Evolutionary conservation across 2,329 filamentous ascomycete genomes (phyloP).

Genomic region (Acephala macrosclerotiorum): DNA sequence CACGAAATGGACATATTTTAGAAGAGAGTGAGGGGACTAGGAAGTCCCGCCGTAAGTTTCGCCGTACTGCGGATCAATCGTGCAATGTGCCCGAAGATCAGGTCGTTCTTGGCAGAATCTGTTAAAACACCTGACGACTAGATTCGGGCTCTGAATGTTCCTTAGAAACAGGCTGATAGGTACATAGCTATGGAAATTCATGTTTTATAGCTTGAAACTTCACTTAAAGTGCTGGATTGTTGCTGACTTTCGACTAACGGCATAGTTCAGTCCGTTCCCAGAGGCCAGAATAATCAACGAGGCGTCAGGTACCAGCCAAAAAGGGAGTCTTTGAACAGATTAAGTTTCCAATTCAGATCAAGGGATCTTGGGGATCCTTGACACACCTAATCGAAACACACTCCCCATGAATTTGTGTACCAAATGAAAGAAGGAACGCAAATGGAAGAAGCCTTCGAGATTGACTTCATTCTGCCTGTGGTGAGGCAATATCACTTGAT

Average conservation of each 20-base stretch:
- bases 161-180: constrained; percentile 25
- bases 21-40: constrained; percentile 25
- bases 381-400: constrained; percentile 2
- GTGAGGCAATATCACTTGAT: neutral
- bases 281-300: neutral
- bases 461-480: constrained; percentile 26
- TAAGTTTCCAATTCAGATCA: neutral
- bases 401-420: constrained; percentile 1
- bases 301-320: constrained; percentile 1
- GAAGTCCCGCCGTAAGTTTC: constrained; percentile 29
- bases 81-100: constrained; percentile 18
- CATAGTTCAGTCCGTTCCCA: constrained; percentile 1
- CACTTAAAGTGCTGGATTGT: constrained; percentile 21
- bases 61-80: constrained; percentile 21
- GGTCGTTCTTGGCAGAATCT: constrained; percentile 23
- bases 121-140: constrained; percentile 23
- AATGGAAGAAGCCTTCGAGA: constrained; percentile 5
- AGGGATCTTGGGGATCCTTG: constrained; percentile 13
- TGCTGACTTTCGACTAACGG: constrained; percentile 10
- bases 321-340: neutral
- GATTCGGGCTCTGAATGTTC: constrained; percentile 2
- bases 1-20: constrained; percentile 26
- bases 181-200: constrained; percentile 19
- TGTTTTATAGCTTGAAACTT: constrained; percentile 16
- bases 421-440: neutral